Evolutionary conservation across 805 yeast genomes (phyloP), one percentile per base, ranked within the genome.

Genomic region (Zygoascus biomembranicola): DNA sequence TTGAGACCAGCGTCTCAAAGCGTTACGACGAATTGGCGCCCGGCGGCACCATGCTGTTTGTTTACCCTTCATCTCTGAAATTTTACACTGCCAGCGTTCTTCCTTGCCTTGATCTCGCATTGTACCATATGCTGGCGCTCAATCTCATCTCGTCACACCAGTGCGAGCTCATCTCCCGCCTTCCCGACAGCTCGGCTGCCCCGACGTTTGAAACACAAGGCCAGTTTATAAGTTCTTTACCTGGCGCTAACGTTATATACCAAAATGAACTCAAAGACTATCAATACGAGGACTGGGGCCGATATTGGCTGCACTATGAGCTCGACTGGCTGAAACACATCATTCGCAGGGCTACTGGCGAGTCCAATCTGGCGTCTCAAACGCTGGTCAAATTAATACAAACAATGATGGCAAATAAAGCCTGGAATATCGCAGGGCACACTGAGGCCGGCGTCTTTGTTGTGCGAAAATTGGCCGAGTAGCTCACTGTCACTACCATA

Each of bases 91-190:
- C 57, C 43, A 51, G 53, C 23, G 55, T 60, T 14, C 43, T 62
- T 20, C 60, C 60, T 4, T 58, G 61, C 18, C 59, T 63, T 2
- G 66, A 63, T 42, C 54, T 52, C 19, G 56, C 63, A 2, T 57
- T 63, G 35, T 60, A 57, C 16, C 60, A 57, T 13, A 56, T 63
- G 51, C 54, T 63, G 43, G 65, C 66, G 2, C 59, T 63, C 23
- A 57, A 55, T 42, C 47, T 51, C 52, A 55, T 63, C 42, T 57
- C 59, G 14, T 59, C 66, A 1, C 55, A 49, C 19, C 57, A 54
- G 14, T 63, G 66, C 48, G 60, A 63, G 46, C 50, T 47, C 39
- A 53, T 63, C 19, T 55, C 63, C 11, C 46, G 47, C 16, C 54
- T 59, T 1, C 66, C 66, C 0, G 51, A 52, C 20, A 8, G 39